These are phyloP conservation scores for Claviceps paspali DNA, from an alignment of 2,329 filamentous ascomycete species.

Conservation along the genomic window DNA sequence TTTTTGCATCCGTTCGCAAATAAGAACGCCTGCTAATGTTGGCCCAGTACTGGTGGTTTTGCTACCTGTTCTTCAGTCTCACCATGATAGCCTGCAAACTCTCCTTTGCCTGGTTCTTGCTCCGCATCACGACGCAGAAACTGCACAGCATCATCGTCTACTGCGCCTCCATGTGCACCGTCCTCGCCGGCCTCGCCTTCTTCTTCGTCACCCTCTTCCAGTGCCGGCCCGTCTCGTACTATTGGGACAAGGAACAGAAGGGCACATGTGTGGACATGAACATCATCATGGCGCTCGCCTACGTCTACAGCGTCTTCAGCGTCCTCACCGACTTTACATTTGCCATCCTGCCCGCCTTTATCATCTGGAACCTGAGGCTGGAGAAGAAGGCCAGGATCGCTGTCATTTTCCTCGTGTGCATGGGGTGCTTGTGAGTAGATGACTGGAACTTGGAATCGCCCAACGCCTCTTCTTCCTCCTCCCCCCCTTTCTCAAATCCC, in stretches of 20 bases:
- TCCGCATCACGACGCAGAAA: constrained; percentile 22
- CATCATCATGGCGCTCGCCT: constrained; percentile 35
- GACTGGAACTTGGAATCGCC: neutral
- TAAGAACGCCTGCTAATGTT: too few relatives aligned
- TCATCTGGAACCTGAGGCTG: constrained; percentile 42
- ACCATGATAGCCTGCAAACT: constrained; percentile 24
- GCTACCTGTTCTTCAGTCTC: constrained; percentile 21
- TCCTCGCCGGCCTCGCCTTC: constrained; percentile 22
- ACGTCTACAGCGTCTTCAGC: constrained; percentile 34
- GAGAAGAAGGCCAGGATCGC: constrained; percentile 30
- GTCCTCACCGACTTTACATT: constrained; percentile 36
- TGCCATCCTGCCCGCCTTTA: constrained; percentile 34
- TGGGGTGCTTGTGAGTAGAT: constrained; percentile 38
- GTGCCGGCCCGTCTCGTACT: constrained; percentile 23
- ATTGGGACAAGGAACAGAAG: constrained; percentile 21
- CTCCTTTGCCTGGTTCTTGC: constrained; percentile 27
- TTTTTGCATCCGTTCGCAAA: neutral
- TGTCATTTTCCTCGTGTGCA: constrained; percentile 34
- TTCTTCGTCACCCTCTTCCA: constrained; percentile 27
- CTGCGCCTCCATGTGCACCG: constrained; percentile 18
- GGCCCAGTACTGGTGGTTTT: constrained; percentile 21
- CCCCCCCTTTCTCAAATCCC: neutral
- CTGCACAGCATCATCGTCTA: constrained; percentile 22
- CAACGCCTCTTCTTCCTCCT: neutral
- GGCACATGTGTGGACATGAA: constrained; percentile 24